Conservation (phyloP, 75 land plant genomes). For the Azolla pinnata region DNA sequence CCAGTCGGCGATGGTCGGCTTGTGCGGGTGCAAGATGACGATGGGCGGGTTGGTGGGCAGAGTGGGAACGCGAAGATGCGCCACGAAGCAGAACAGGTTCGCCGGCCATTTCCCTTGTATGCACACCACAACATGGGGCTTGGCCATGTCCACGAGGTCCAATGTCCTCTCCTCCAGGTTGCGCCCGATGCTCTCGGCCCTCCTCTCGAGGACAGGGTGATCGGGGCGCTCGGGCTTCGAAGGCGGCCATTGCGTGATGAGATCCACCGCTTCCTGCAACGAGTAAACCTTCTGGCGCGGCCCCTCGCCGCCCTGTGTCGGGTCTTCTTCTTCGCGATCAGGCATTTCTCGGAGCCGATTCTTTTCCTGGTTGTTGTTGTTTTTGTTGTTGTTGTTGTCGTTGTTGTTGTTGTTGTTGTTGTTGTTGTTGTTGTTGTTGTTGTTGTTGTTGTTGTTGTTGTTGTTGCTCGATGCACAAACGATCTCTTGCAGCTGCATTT, state of each 20-base stretch:
- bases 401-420: too few species aligned
- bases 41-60: slow-evolving; percentile 19
- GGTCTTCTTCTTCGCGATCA: neutral
- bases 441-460: too few species aligned
- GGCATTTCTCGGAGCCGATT: neutral
- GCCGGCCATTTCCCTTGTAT: slow-evolving; percentile 36
- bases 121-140: slow-evolving; percentile 32
- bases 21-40: slow-evolving; percentile 34
- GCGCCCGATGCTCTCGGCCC: slow-evolving; percentile 14
- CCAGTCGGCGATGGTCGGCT: slow-evolving; percentile 27
- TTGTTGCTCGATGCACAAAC: too few species aligned
- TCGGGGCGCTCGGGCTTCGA: slow-evolving; percentile 24
- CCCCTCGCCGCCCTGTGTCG: neutral
- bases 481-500: too few species aligned
- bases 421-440: too few species aligned
- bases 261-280: slow-evolving; percentile 7
- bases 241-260: slow-evolving; percentile 32
- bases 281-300: neutral
- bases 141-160: slow-evolving; percentile 13
- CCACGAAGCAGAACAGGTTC: slow-evolving; percentile 29
- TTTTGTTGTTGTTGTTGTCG: too few species aligned
- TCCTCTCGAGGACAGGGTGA: slow-evolving; percentile 28
- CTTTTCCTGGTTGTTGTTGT: too few species aligned
- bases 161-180: slow-evolving; percentile 22
- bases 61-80: slow-evolving; percentile 20